Conservation (phyloP, 2,329 filamentous ascomycete species). For the Cercospora zeina region DNA sequence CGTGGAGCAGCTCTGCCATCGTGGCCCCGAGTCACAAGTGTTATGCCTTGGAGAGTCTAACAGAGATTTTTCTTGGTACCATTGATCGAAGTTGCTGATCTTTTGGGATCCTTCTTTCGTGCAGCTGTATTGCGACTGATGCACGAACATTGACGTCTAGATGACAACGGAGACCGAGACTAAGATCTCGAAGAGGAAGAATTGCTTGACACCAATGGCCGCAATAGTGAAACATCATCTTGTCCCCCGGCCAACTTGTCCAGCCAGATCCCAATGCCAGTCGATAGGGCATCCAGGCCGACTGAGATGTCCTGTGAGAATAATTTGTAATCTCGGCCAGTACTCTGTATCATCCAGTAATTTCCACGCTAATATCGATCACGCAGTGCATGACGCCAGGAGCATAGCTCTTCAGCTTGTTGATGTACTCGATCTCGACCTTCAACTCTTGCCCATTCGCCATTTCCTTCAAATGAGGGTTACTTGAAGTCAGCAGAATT, state of each 20-base stretch:
- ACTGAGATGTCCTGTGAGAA: neutral
- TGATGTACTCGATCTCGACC: conserved; percentile 45
- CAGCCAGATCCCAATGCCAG: neutral
- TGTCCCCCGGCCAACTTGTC: neutral
- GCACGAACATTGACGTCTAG: no score
- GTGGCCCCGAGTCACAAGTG: no score
- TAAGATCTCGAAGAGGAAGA: neutral
- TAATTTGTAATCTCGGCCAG: neutral
- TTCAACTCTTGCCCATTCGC: conserved; percentile 18
- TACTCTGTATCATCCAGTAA: neutral
- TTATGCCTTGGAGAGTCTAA: no score
- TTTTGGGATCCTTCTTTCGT: neutral
- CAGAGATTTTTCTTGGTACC: no score
- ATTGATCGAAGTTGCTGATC: no score
- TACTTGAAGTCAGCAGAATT: conserved; percentile 24
- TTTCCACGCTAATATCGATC: conserved; percentile 51
- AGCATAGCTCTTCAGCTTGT: conserved; percentile 61
- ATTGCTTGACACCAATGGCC: neutral
- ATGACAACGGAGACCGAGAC: neutral
- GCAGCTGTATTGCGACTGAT: neutral
- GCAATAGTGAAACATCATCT: neutral
- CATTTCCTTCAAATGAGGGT: neutral
- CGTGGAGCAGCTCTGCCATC: no score
- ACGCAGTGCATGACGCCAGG: conserved; percentile 63
- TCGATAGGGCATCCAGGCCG: neutral